A percentile compares a stretch with the other conserved stretches of the same genome.
Conservation (phyloP, 768 basidiomycete genomes). For the Leccinellum rugosiceps region DNA sequence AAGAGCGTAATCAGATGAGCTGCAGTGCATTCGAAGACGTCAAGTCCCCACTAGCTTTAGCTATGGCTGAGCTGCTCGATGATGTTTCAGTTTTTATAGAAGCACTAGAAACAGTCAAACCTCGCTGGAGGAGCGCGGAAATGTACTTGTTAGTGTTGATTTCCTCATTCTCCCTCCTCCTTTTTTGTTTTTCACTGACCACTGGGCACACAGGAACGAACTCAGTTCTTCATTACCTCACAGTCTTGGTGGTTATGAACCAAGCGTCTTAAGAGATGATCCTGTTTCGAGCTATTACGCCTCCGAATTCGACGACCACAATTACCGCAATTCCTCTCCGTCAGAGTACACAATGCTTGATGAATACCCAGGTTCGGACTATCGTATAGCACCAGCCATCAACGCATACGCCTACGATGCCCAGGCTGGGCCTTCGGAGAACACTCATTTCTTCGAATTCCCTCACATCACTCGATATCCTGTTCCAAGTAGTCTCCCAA, state of each 20-base stretch:
- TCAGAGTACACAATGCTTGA: slow-evolving; percentile 15
- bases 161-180: background rate
- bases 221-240: slow-evolving; percentile 29
- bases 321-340: slow-evolving; percentile 3
- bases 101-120: slow-evolving; percentile 25
- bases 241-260: slow-evolving; percentile 22
- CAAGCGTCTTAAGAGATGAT: slow-evolving; percentile 13
- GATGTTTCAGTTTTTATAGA: slow-evolving; percentile 27
- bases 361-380: slow-evolving; percentile 14
- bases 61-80: slow-evolving; percentile 32
- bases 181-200: slow-evolving; percentile 32
- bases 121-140: slow-evolving; percentile 33
- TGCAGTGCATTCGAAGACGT: slow-evolving; percentile 23
- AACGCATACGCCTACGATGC: slow-evolving; percentile 11
- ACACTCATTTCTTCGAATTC: slow-evolving; percentile 25
- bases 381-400: slow-evolving; percentile 10
- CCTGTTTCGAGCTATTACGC: slow-evolving; percentile 1
- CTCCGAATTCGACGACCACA: slow-evolving; percentile 8
- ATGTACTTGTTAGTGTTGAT: slow-evolving; percentile 34
- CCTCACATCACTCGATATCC: slow-evolving; percentile 28
- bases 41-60: slow-evolving; percentile 27
- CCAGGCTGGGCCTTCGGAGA: slow-evolving; percentile 9
- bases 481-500: slow-evolving; percentile 21
- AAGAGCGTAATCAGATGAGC: slow-evolving; percentile 36
- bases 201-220: slow-evolving; percentile 21